Evolutionary conservation across 2,329 filamentous ascomycete species (phyloP), one percentile per base, ranked within the genome.

Genomic region (Aspergillus japonicus): DNA sequence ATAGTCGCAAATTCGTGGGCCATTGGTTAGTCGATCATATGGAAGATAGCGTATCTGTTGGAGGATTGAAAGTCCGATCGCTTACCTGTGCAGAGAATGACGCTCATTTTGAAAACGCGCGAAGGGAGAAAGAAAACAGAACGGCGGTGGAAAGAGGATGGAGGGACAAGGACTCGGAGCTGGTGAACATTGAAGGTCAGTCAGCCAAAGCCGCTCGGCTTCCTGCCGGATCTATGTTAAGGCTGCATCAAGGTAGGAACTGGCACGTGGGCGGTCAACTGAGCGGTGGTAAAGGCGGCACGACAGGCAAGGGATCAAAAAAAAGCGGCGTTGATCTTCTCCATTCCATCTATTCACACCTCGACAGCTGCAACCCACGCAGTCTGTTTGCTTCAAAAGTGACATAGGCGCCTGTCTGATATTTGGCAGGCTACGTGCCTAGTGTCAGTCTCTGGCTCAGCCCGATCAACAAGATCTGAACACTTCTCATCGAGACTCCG

Each of bases 11-110:
- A 59, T 31, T 56, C 16, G 48, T 26, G 54, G 44, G 48, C 23
- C 50, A 50, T 52, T 19, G 29, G 54, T 63, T 54, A 63, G 58
- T 55, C 54, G 54, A 50, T 55, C 48, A n/a, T 47, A 10, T 14
- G n/a, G 39, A 4, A 16, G 47, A 50, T 3, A 33, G 3, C 21
- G 23, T 19, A 10, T 7, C 19, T 29, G 14, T 7, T 16, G n/a
- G 11, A 12, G 19, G 19, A 2, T 4, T 52, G 39, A 14, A 14
- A 47, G 52, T 14, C 21, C 35, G 21, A 16, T 47, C 31, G 67
- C 81, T 73, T 76, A 87, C 86, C 86, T 61, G 86, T 89, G 69
- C 86, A 88, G 42, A 89, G 79, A 69, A 89, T 88, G 62, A 89
- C 86, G 66, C 85, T 87, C 86, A 88, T 88, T 8, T 65, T 73